phyloP scores from a whole-genome alignment of 169 alveolate species.

The Plasmodium fragile region DNA sequence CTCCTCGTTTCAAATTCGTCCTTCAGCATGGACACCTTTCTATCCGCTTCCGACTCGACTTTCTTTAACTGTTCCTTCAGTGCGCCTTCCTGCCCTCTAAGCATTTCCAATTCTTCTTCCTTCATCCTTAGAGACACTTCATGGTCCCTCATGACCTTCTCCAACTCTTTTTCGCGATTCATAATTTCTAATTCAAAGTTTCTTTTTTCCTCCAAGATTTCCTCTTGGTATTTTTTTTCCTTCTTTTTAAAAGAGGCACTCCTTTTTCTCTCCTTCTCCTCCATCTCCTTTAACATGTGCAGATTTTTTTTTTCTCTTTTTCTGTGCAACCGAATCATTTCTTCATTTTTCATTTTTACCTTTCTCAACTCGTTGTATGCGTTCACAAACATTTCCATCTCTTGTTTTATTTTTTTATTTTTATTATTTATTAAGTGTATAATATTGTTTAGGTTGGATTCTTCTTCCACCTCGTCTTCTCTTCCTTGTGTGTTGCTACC shows the following conservation, averaged over 20 bases:
- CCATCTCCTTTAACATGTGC: slow-evolving; percentile 14
- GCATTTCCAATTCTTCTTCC: slow-evolving; percentile 10
- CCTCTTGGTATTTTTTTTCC: slow-evolving; percentile 56
- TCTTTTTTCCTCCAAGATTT: slow-evolving; percentile 6
- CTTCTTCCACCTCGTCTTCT: slow-evolving; percentile 3
- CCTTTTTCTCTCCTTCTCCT: slow-evolving; percentile 32
- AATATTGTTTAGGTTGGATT: slow-evolving; percentile 8
- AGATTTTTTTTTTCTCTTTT: slow-evolving; percentile 28
- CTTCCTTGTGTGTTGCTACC: background rate
- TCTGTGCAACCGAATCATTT: slow-evolving; percentile 51
- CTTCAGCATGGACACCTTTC: background rate
- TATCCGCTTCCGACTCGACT: slow-evolving; percentile 22
- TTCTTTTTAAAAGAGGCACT: slow-evolving; percentile 20
- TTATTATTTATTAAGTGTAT: slow-evolving; percentile 16
- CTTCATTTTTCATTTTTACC: slow-evolving; percentile 44
- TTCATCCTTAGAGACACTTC: slow-evolving; percentile 5
- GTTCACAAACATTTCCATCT: slow-evolving; percentile 20
- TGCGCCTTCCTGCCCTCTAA: slow-evolving; percentile 13
- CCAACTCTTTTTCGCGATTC: slow-evolving; percentile 25
- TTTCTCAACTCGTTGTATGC: slow-evolving; percentile 15
- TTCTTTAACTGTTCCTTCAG: slow-evolving; percentile 49
- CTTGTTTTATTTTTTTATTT: slow-evolving; percentile 33
- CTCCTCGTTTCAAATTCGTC: slow-evolving; percentile 23
- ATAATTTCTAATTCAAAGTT: slow-evolving; percentile 20
- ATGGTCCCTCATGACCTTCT: slow-evolving; percentile 15